Evolutionary conservation across 768 basidiomycete species (phyloP).

Genomic region (Macrolepiota fuliginosa): DNA sequence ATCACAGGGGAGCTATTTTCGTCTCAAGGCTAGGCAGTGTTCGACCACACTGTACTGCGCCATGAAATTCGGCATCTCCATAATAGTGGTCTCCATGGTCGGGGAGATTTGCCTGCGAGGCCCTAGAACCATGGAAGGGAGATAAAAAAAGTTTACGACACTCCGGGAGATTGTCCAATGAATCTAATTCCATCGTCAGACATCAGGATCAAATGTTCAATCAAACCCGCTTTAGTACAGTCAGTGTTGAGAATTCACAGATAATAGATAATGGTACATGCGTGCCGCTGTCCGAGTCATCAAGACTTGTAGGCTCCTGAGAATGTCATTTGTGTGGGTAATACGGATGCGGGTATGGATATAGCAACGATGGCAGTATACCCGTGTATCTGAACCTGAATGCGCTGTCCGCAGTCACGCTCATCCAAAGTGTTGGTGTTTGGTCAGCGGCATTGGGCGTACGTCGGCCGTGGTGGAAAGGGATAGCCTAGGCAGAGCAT

Average conservation of each 20-base stretch:
- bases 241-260: neutral
- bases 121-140: neutral
- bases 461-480: neutral
- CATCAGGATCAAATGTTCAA: neutral
- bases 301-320: neutral
- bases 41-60: neutral
- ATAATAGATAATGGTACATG: neutral
- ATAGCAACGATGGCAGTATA: neutral
- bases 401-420: neutral
- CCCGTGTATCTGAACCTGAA: neutral
- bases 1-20: neutral
- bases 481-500: neutral
- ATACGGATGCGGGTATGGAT: neutral
- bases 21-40: neutral
- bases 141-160: neutral
- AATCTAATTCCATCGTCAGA: neutral
- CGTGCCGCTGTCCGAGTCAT: neutral
- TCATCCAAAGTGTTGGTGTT: neutral
- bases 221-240: neutral
- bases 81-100: neutral
- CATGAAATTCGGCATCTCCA: neutral
- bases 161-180: neutral
- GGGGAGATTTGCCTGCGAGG: neutral
- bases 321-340: neutral
- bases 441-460: neutral